These are phyloP conservation scores for Setaria viridis DNA, from an alignment of 202 grass and related monocot species.

Conservation along the genomic window DNA sequence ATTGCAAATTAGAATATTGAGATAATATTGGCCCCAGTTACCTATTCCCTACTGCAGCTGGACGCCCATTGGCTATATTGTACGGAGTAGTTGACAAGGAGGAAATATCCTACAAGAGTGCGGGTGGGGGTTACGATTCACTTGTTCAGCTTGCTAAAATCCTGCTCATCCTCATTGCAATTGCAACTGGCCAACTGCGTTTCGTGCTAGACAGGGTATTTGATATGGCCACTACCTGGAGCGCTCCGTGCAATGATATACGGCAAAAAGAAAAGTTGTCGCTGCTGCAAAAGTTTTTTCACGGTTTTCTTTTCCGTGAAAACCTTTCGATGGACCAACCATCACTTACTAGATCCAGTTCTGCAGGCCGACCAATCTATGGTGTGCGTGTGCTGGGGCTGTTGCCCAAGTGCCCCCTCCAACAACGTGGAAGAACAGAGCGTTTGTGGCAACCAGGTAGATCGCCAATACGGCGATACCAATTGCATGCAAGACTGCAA, in stretches of 20 bases:
- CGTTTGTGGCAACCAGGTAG: conserved; percentile 32
- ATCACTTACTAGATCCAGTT: not conserved
- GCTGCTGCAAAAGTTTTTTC: not conserved
- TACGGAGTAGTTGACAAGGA: too few species aligned
- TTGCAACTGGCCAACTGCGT: not conserved
- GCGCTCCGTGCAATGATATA: conserved; percentile 31
- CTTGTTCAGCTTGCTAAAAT: conserved; percentile 21
- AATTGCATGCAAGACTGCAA: not conserved
- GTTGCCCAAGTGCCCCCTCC: conserved; percentile 26
- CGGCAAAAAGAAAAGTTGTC: not conserved
- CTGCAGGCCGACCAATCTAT: not conserved
- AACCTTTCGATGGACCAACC: not conserved
- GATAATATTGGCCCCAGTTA: not conserved
- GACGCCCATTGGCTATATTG: not conserved
- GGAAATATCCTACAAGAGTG: not conserved
- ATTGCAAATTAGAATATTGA: too few species aligned
- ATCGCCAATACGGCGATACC: conserved; percentile 13
- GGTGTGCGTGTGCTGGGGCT: not conserved
- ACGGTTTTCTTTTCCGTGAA: too few species aligned
- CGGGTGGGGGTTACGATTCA: conserved; percentile 3
- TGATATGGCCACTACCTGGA: conserved; percentile 10
- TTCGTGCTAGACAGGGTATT: not conserved
- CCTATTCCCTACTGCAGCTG: not conserved
- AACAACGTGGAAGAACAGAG: conserved; percentile 5
- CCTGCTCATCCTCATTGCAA: not conserved